Evolutionary conservation across 2,329 filamentous ascomycete species (phyloP).

Genomic region (Aspergillus glaucus): DNA sequence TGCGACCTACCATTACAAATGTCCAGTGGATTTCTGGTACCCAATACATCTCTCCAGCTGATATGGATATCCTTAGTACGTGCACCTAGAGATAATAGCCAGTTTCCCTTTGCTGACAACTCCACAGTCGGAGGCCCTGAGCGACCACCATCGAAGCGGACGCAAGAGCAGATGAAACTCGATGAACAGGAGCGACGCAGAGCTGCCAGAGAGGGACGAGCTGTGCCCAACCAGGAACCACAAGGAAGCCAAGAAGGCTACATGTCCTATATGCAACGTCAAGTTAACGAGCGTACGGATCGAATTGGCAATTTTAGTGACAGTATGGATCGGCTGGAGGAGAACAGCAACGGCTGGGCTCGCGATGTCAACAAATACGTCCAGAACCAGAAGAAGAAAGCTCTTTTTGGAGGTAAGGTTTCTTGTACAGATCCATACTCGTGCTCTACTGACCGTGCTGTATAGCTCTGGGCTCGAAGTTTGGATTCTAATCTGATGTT

Average conservation of each 20-base stretch:
- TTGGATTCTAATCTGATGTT: constrained; percentile 29
- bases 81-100: constrained; percentile 6
- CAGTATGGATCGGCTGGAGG: constrained; percentile 73
- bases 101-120: background rate
- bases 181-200: constrained; percentile 57
- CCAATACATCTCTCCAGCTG: constrained; percentile 77
- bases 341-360: constrained; percentile 76
- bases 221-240: constrained; percentile 18
- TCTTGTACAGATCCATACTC: background rate
- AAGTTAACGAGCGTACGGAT: constrained; percentile 86
- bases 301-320: constrained; percentile 77
- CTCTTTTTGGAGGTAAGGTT: constrained; percentile 60
- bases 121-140: constrained; percentile 68
- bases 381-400: constrained; percentile 76
- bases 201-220: constrained; percentile 31
- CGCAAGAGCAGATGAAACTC: constrained; percentile 70
- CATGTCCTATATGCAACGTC: constrained; percentile 74
- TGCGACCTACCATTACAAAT: constrained; percentile 88
- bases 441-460: constrained; percentile 3
- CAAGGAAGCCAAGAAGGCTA: constrained; percentile 56
- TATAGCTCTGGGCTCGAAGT: constrained; percentile 36
- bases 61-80: constrained; percentile 75
- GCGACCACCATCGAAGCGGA: constrained; percentile 79
- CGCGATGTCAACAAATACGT: constrained; percentile 85
- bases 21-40: constrained; percentile 96